A percentile compares a stretch with the other conserved stretches of the same genome.
Conservation (phyloP, 106 monocot genomes). For the Dendrobium nobile region DNA sequence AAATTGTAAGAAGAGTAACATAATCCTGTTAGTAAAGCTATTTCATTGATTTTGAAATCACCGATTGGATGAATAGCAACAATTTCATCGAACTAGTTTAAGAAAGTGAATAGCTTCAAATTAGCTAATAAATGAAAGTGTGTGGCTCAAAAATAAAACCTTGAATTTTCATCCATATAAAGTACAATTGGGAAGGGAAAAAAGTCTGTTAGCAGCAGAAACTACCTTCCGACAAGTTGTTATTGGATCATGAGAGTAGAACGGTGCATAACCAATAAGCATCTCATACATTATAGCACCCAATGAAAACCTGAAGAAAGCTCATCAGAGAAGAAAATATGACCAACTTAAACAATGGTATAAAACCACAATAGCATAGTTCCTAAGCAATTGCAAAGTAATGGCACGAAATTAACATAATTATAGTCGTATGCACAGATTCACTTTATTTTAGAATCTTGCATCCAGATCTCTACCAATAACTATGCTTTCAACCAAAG, state of each 20-base stretch:
- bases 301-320: conserved; percentile 75
- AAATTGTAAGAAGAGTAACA: background rate
- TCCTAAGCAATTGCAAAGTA: background rate
- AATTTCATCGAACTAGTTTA: background rate
- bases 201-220: background rate
- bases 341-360: background rate
- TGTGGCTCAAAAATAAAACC: background rate
- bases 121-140: background rate
- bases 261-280: conserved; percentile 97
- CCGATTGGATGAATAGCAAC: background rate
- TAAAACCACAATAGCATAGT: background rate
- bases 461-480: too few species aligned
- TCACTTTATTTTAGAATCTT: too few species aligned
- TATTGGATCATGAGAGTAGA: conserved; percentile 94
- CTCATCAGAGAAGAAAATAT: background rate
- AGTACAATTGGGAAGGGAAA: background rate
- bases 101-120: background rate
- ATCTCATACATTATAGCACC: conserved; percentile 99
- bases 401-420: background rate
- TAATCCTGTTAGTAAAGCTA: background rate
- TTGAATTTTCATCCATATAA: conserved; percentile 2
- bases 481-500: too few species aligned
- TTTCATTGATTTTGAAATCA: background rate
- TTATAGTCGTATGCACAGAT: too few species aligned
- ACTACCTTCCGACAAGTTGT: conserved; percentile 95